Evolutionary conservation across 768 basidiomycete genomes (phyloP).

Genomic region (Russula abietina): DNA sequence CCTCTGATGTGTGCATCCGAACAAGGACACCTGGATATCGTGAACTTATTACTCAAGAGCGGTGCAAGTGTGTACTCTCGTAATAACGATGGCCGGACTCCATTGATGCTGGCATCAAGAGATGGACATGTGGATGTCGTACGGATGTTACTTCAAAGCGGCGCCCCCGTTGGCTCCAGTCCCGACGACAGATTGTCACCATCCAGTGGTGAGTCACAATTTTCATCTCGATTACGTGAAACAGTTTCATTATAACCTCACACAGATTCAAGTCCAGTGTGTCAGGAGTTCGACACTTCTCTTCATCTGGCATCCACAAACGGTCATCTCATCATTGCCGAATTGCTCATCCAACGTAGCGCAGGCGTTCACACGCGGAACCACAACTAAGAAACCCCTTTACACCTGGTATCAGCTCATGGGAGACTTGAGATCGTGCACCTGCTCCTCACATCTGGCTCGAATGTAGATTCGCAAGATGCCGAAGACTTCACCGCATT

Average conservation of each 20-base stretch:
- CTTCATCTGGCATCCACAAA: background rate
- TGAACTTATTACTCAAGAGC: background rate
- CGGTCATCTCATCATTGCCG: background rate
- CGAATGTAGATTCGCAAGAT: background rate
- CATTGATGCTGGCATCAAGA: background rate
- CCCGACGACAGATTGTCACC: background rate
- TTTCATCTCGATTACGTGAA: no score
- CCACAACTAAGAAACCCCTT: background rate
- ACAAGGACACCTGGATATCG: background rate
- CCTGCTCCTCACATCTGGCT: background rate
- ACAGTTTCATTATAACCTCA: background rate
- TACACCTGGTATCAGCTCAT: background rate
- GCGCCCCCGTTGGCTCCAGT: background rate
- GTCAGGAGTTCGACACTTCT: no score
- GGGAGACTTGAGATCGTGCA: background rate
- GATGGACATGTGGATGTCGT: background rate
- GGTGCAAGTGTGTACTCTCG: background rate
- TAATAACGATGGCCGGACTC: background rate
- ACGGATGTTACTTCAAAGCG: background rate
- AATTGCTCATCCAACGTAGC: background rate
- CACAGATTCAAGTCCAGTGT: background rate
- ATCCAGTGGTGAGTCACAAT: background rate
- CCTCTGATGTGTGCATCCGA: background rate
- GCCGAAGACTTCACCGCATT: background rate
- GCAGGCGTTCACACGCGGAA: background rate